Evolutionary conservation across 495 filamentous ascomycete species (phyloP), one percentile per base, ranked within the genome.

Genomic region (Astrothelium subdiscretum): DNA sequence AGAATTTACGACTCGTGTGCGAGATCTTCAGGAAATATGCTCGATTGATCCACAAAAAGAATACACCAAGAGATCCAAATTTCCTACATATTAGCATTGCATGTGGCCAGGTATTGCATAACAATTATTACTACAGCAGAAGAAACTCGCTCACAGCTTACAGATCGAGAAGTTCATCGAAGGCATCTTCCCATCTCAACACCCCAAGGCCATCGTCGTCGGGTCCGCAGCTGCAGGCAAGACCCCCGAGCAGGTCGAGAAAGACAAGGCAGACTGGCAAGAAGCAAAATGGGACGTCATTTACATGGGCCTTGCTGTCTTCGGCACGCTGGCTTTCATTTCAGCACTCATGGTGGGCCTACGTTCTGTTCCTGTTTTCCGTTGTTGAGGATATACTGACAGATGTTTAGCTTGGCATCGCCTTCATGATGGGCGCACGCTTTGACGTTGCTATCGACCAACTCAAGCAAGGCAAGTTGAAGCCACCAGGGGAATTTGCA

Each of bases 161-260:
- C 69, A 97, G 91, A 89, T 97, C 59, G 94, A 98, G 71, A 90
- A 96, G 80, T 98, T 96, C 74, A 95, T 97, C 66, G 94, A 98
- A 72, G 83, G 84, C 6, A 87, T 98, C 68, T 98, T 92, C 84
- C 94, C 94, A 5, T 83, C 84, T 15, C 85, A 88, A 66, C 78
- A 76, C 44, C 80, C 80, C 18, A 74, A 79, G 61, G 77, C 75
- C 22, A 73, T 81, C 54, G 65, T 67, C 27, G 61, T 62, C 59
- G 63, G 67, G 54, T 62, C 64, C 74, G 63, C 66, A 51, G 68
- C 65, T 10, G 62, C 62, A 11, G 66, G 66, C 80, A 76, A 68
- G 32, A 74, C 58, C 27, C 73, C 75, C 31, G 79, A 81, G 62
- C 73, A 81, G 64, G 70, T 71, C 43, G 70, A 76, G 65, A 80